These are phyloP conservation scores for Acrodontium crateriforme DNA, from an alignment of 2,329 filamentous ascomycete species.

Conservation along the genomic window DNA sequence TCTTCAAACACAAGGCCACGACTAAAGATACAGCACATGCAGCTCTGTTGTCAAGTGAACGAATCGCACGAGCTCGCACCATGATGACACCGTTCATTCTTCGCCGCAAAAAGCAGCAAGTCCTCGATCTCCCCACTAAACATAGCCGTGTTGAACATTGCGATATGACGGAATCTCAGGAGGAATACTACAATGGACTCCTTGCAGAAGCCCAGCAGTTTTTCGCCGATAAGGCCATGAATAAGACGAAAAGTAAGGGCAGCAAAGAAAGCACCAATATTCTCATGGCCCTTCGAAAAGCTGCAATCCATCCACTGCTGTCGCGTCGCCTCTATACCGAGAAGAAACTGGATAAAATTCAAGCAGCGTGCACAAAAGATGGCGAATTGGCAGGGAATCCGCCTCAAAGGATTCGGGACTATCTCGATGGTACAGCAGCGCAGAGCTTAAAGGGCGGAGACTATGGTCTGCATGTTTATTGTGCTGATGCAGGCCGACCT, in stretches of 20 bases:
- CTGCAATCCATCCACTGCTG: conserved; percentile 80
- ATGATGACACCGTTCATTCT: conserved; percentile 95
- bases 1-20: conserved; percentile 86
- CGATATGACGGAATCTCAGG: conserved; percentile 60
- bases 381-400: conserved; percentile 21
- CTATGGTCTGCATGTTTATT: conserved; percentile 48
- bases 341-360: conserved; percentile 59
- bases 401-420: conserved; percentile 33
- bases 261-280: conserved; percentile 15
- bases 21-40: conserved; percentile 64
- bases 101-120: conserved; percentile 80
- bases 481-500: conserved; percentile 39
- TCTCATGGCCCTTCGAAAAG: conserved; percentile 84
- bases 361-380: conserved; percentile 15
- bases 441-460: conserved; percentile 63
- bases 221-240: conserved; percentile 43
- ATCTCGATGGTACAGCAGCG: conserved; percentile 60
- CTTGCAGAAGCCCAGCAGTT: conserved; percentile 49
- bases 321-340: conserved; percentile 73
- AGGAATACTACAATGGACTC: conserved; percentile 56
- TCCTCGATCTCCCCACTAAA: conserved; percentile 71
- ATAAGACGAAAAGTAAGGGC: conserved; percentile 35
- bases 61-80: conserved; percentile 71
- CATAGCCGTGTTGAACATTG: conserved; percentile 66
- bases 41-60: conserved; percentile 71